Evolutionary conservation across 495 filamentous ascomycete species (phyloP).

Genomic region (Cladorrhinum samala): DNA sequence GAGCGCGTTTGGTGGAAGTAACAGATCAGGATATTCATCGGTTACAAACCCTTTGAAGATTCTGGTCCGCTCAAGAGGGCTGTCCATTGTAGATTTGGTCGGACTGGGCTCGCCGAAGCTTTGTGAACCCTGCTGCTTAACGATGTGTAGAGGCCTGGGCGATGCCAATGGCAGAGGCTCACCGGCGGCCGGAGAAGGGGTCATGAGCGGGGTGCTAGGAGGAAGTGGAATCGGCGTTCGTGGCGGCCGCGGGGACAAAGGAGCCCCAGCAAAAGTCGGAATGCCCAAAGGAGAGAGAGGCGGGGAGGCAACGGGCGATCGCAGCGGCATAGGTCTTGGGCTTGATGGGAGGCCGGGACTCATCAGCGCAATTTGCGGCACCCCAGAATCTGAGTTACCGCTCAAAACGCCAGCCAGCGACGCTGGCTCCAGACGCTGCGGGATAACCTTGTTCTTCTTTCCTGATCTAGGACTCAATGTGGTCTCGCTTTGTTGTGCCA

Average conservation of each 20-base stretch:
- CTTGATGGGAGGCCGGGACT: conserved; percentile 87
- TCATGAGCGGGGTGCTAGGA: conserved; percentile 54
- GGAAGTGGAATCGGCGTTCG: conserved; percentile 61
- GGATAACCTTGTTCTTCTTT: conserved; percentile 23
- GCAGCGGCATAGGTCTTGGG: conserved; percentile 72
- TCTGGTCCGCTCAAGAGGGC: conserved; percentile 30
- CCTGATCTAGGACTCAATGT: conserved; percentile 29
- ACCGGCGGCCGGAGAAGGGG: conserved; percentile 37
- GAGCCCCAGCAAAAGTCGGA: conserved; percentile 49
- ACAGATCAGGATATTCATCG: conserved; percentile 74
- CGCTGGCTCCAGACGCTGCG: conserved; percentile 16
- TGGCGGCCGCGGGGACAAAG: conserved; percentile 66
- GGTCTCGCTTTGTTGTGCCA: conserved; percentile 11
- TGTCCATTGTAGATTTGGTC: conserved; percentile 27
- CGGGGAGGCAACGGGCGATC: conserved; percentile 65
- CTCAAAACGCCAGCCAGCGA: conserved; percentile 49
- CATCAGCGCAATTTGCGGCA: conserved; percentile 51
- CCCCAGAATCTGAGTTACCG: conserved; percentile 24
- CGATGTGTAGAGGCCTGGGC: conserved; percentile 33
- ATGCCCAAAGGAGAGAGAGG: conserved; percentile 57
- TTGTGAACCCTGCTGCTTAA: conserved; percentile 32
- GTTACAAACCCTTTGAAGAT: conserved; percentile 61
- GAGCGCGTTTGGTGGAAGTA: conserved; percentile 87
- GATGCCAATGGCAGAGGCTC: conserved; percentile 31
- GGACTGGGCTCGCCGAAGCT: conserved; percentile 26